phyloP scores from a whole-genome alignment of 2,329 filamentous ascomycete genomes.

The Pestalotiopsis sp. region DNA sequence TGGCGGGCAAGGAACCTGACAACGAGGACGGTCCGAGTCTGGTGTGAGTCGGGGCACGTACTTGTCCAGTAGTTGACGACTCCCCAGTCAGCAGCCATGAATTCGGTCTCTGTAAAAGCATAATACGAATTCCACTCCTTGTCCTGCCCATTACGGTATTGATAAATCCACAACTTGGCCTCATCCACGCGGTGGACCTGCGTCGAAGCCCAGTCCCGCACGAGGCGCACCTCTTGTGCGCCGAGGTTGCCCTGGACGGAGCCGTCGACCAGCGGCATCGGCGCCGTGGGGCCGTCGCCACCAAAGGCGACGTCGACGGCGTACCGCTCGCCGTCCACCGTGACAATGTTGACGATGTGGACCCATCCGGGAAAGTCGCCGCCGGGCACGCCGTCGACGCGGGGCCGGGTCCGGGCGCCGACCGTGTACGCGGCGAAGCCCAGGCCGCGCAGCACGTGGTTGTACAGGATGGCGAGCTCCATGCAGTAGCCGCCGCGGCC shows the following conservation, averaged over 20 bases:
- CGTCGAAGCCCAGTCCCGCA: slow-evolving; percentile 49
- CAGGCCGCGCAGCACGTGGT: slow-evolving; percentile 52
- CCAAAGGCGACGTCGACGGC: slow-evolving; percentile 68
- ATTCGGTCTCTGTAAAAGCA: slow-evolving; percentile 68
- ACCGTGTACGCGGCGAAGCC: slow-evolving; percentile 57
- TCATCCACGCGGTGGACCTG: slow-evolving; percentile 42
- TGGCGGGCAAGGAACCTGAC: slow-evolving; percentile 53
- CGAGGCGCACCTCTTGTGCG: slow-evolving; percentile 57
- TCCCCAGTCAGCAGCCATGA: slow-evolving; percentile 61
- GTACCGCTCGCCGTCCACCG: slow-evolving; percentile 52
- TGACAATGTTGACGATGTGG: slow-evolving; percentile 66
- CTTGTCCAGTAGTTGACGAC: slow-evolving; percentile 62
- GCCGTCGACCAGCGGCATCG: slow-evolving; percentile 53
- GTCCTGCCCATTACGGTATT: slow-evolving; percentile 52
- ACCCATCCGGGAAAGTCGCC: slow-evolving; percentile 53
- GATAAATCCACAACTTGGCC: slow-evolving; percentile 63
- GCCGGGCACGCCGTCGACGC: slow-evolving; percentile 39
- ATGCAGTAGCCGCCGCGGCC: slow-evolving; percentile 63
- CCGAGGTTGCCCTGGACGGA: slow-evolving; percentile 51
- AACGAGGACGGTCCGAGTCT: slow-evolving; percentile 56
- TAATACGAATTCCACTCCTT: slow-evolving; percentile 63
- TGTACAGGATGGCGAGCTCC: slow-evolving; percentile 58
- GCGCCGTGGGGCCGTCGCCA: slow-evolving; percentile 59
- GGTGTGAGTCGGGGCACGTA: slow-evolving; percentile 50
- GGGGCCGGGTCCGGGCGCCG: slow-evolving; percentile 52